phyloP scores from a whole-genome alignment of 495 filamentous ascomycete genomes.

The Penicillium paradoxum region DNA sequence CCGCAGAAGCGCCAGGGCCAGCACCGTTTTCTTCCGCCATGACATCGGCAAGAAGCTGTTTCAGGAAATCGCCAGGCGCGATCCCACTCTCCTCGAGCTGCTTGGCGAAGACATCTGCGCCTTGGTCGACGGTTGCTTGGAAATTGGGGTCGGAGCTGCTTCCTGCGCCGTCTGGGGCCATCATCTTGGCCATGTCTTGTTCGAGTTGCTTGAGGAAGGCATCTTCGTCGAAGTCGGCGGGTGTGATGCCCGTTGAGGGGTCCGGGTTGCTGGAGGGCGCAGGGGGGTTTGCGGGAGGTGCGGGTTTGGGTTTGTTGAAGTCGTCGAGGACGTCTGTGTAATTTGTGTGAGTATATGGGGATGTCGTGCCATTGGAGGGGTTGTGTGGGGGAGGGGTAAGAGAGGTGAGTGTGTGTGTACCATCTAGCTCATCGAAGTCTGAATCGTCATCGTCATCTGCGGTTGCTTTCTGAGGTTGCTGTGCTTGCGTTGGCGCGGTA shows the following conservation, averaged over 20 bases:
- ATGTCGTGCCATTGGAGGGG: neutral
- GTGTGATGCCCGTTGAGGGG: conserved; percentile 14
- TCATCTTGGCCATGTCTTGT: conserved; percentile 77
- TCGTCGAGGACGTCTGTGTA: conserved; percentile 81
- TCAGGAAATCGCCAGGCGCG: conserved; percentile 71
- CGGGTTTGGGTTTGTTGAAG: conserved; percentile 56
- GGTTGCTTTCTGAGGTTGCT: conserved; percentile 6
- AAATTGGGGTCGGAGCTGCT: conserved; percentile 14
- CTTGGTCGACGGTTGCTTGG: conserved; percentile 31
- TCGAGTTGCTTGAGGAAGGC: conserved; percentile 75
- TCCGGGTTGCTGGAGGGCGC: conserved; percentile 10
- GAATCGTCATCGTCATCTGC: conserved; percentile 41
- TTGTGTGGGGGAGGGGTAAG: neutral
- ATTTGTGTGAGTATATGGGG: neutral
- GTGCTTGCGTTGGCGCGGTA: conserved; percentile 4
- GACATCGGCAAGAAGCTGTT: conserved; percentile 74
- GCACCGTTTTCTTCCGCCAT: conserved; percentile 68
- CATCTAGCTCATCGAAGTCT: conserved; percentile 89
- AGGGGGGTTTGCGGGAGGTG: conserved; percentile 18
- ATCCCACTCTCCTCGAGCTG: conserved; percentile 72
- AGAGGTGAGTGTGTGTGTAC: conserved; percentile 34
- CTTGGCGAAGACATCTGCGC: conserved; percentile 59
- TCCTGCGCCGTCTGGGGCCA: conserved; percentile 41
- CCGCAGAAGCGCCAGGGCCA: conserved; percentile 27
- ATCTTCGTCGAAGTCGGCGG: conserved; percentile 48